phyloP scores from a whole-genome alignment of 1,284 basidiomycete species.

The Athelia sp. region DNA sequence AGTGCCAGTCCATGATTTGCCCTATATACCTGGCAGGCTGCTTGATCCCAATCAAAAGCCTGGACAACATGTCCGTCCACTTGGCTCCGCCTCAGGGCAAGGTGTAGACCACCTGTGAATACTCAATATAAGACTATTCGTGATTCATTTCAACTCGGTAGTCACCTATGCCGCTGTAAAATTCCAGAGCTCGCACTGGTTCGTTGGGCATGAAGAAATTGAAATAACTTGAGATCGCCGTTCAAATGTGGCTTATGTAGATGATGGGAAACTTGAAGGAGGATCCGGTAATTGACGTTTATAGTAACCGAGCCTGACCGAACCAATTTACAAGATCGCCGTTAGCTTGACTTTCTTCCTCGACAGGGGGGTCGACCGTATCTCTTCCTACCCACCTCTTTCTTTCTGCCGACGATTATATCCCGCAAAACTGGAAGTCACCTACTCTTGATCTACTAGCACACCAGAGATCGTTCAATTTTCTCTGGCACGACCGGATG shows the following conservation, averaged over 20 bases:
- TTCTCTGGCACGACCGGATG: not conserved
- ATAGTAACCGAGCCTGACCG: too few relatives aligned
- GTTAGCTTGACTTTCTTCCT: too few relatives aligned
- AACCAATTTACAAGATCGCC: too few relatives aligned
- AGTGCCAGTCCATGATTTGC: slow-evolving; percentile 45
- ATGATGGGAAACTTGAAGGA: too few relatives aligned
- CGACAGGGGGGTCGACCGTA: too few relatives aligned
- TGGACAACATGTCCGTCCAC: slow-evolving; percentile 43
- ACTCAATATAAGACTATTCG: too few relatives aligned
- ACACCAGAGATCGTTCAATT: not conserved
- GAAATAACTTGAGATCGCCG: slow-evolving; percentile 13
- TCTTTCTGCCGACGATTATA: too few relatives aligned
- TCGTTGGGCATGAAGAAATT: slow-evolving; percentile 13
- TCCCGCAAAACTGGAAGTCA: not conserved
- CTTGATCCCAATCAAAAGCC: slow-evolving; percentile 77
- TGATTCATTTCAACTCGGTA: slow-evolving; percentile 6
- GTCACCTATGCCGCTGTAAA: slow-evolving; percentile 71
- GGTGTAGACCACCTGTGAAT: slow-evolving; percentile 59
- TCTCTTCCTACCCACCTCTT: too few relatives aligned
- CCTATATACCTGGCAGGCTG: slow-evolving; percentile 60
- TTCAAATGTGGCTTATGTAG: too few relatives aligned
- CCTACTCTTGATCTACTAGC: not conserved
- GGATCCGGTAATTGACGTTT: too few relatives aligned
- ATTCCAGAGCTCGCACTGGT: slow-evolving; percentile 55
- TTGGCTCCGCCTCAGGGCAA: slow-evolving; percentile 52